phyloP scores from a whole-genome alignment of 345 rosid genomes.

The Brassica nigra region DNA sequence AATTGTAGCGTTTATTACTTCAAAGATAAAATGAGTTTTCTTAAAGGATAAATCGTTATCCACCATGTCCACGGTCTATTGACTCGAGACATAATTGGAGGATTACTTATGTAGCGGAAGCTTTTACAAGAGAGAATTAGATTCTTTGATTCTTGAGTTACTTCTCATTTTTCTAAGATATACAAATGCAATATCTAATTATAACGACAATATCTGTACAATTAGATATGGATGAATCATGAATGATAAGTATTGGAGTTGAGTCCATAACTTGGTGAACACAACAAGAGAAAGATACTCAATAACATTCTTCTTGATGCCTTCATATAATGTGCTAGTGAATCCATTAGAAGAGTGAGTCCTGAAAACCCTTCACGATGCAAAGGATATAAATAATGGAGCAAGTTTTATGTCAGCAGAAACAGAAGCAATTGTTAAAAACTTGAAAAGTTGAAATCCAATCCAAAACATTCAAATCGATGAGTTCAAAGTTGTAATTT shows the following conservation, averaged over 20 bases:
- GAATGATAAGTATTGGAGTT: conserved; percentile 46
- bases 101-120: conserved; percentile 17
- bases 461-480: conserved; percentile 46
- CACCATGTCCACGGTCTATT: conserved; percentile 71
- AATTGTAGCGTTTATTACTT: conserved; percentile 47
- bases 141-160: not conserved
- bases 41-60: conserved; percentile 71
- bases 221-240: conserved; percentile 67
- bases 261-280: conserved; percentile 47
- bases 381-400: conserved; percentile 58
- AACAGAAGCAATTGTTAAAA: conserved; percentile 57
- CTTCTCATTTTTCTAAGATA: not conserved
- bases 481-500: conserved; percentile 38
- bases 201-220: not conserved
- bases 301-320: conserved; percentile 60
- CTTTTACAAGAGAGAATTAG: too few species aligned
- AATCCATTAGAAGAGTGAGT: conserved; percentile 62
- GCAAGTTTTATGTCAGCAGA: conserved; percentile 55
- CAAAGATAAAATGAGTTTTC: conserved; percentile 48
- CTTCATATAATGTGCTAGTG: conserved; percentile 52
- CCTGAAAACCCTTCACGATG: conserved; percentile 51
- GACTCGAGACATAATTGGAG: conserved; percentile 76
- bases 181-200: not conserved
- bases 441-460: conserved; percentile 39
- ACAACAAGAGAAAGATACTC: conserved; percentile 47